These are phyloP conservation scores for Yamagishiella unicocca DNA, from an alignment of 139 green algal genomes.

Conservation along the genomic window DNA sequence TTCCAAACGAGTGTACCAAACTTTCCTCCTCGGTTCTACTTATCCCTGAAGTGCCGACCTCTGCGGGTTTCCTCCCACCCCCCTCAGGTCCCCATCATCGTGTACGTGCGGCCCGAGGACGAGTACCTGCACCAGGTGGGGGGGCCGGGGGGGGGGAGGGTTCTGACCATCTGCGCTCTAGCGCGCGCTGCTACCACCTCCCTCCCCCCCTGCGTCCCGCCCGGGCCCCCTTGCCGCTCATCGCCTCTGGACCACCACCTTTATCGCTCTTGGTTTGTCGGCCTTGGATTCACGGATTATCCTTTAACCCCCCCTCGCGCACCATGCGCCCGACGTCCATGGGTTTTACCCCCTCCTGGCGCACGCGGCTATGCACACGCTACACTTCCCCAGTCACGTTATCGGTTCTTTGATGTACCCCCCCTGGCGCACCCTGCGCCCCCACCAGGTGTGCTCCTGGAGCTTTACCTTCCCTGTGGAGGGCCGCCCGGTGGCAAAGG, in stretches of 20 bases:
- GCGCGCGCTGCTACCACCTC: not conserved
- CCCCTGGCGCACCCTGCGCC: not conserved
- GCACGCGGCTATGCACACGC: too few relatives aligned
- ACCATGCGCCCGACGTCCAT: too few relatives aligned
- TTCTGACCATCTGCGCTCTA: not conserved
- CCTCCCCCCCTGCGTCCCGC: not conserved
- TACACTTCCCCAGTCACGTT: too few relatives aligned
- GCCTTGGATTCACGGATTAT: too few relatives aligned
- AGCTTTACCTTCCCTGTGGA: slow-evolving; percentile 80
- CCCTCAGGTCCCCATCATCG: slow-evolving; percentile 55
- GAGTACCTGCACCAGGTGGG: slow-evolving; percentile 85
- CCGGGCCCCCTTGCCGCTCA: not conserved
- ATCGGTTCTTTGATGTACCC: too few relatives aligned
- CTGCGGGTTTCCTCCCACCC: too few relatives aligned
- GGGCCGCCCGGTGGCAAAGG: slow-evolving; percentile 62
- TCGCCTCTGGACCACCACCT: too few relatives aligned
- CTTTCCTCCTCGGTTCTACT: too few relatives aligned
- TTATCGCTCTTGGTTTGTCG: too few relatives aligned
- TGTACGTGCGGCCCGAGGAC: slow-evolving; percentile 90
- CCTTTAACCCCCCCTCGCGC: not conserved
- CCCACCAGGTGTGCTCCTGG: slow-evolving; percentile 56
- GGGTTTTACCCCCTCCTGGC: too few relatives aligned
- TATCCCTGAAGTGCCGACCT: too few relatives aligned
- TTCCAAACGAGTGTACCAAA: too few relatives aligned
- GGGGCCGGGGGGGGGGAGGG: not conserved